Evolutionary conservation across 2,329 filamentous ascomycete species (phyloP).

Genomic region (Chaetomiaceae sp.): DNA sequence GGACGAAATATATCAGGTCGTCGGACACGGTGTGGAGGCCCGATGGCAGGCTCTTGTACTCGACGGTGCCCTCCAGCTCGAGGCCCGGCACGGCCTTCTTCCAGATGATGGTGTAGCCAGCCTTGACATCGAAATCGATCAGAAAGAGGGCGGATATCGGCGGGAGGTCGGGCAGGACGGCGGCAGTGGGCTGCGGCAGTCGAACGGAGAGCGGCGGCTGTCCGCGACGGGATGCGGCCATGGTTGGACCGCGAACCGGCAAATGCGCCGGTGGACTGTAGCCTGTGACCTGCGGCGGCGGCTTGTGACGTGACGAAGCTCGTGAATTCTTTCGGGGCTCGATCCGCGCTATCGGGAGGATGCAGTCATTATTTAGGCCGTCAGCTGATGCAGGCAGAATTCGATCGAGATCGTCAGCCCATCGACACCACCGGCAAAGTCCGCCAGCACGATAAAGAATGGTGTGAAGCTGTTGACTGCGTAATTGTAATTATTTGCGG

Average conservation of each 20-base stretch:
- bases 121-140: slow-evolving; percentile 88
- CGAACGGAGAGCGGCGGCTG: slow-evolving; percentile 39
- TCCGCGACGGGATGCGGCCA: slow-evolving; percentile 39
- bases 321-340: background rate
- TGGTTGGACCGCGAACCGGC: slow-evolving; percentile 23
- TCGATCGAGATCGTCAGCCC: background rate
- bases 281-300: background rate
- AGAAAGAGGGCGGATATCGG: slow-evolving; percentile 77
- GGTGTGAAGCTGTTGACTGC: no score
- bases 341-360: background rate
- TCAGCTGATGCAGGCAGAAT: background rate
- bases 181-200: slow-evolving; percentile 33
- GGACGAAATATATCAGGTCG: slow-evolving; percentile 92
- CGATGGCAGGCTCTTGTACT: slow-evolving; percentile 94
- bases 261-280: no score
- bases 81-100: slow-evolving; percentile 67
- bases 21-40: slow-evolving; percentile 83
- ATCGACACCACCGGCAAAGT: no score
- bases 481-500: background rate
- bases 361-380: background rate
- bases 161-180: slow-evolving; percentile 45
- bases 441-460: no score
- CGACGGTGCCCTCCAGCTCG: slow-evolving; percentile 78
- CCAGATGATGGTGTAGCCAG: slow-evolving; percentile 89
- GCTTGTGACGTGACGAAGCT: background rate